These are phyloP conservation scores for Epithemia pelagica DNA, from an alignment of 108 stramenopile genomes.

Conservation along the genomic window DNA sequence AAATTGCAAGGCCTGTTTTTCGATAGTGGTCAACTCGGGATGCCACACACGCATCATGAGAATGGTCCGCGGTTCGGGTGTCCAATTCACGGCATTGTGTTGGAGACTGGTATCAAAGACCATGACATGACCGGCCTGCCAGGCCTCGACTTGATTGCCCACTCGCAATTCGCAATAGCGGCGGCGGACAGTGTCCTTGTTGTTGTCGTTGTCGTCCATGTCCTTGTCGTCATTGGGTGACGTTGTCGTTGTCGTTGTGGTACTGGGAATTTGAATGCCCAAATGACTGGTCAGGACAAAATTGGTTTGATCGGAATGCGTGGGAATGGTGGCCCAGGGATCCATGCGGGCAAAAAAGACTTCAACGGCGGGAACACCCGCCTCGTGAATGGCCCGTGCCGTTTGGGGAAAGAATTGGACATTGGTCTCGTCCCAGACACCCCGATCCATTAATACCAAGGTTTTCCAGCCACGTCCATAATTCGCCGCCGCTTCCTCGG, in stretches of 20 bases:
- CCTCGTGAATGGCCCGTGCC: slow-evolving; percentile 48
- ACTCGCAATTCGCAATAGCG: slow-evolving; percentile 64
- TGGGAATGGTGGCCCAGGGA: slow-evolving; percentile 45
- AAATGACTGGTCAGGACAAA: slow-evolving; percentile 89
- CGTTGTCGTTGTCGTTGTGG: neutral
- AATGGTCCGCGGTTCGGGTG: slow-evolving; percentile 76
- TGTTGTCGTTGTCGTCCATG: no score
- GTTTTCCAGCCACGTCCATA: slow-evolving; percentile 90
- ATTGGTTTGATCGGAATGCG: slow-evolving; percentile 75
- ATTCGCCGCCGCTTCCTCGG: slow-evolving; percentile 54
- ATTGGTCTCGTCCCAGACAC: slow-evolving; percentile 81
- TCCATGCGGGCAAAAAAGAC: slow-evolving; percentile 89
- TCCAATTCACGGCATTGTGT: slow-evolving; percentile 87
- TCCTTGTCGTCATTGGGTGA: slow-evolving; percentile 16
- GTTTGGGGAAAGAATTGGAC: slow-evolving; percentile 78
- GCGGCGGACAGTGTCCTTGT: no score
- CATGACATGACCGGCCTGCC: slow-evolving; percentile 74
- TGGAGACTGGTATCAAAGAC: slow-evolving; percentile 85
- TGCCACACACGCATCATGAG: slow-evolving; percentile 91
- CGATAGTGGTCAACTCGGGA: slow-evolving; percentile 76
- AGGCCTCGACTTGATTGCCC: slow-evolving; percentile 70
- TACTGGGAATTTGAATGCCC: slow-evolving; percentile 71
- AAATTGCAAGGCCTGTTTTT: slow-evolving; percentile 81
- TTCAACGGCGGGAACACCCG: slow-evolving; percentile 75
- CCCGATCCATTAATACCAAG: slow-evolving; percentile 83